Evolutionary conservation across 139 green algal genomes (phyloP).

Genomic region (Closterium sp.): DNA sequence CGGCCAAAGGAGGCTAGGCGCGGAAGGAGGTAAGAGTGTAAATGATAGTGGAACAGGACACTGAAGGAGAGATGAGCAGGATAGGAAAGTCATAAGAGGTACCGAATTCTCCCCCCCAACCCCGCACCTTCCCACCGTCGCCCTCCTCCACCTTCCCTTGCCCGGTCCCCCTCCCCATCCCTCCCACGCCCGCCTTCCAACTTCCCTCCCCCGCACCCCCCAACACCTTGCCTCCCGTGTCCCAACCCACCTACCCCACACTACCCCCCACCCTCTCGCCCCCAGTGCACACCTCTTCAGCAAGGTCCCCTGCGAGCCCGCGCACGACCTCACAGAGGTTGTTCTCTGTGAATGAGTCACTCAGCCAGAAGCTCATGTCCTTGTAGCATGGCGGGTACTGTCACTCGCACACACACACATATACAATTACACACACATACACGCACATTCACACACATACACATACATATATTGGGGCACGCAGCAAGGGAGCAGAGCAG

Average conservation of each 20-base stretch:
- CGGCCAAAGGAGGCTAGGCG: no score
- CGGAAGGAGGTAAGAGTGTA: no score
- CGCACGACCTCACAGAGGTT: slow-evolving; percentile 96
- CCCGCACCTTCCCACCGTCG: no score
- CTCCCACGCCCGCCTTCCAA: neutral
- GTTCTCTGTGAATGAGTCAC: slow-evolving; percentile 92
- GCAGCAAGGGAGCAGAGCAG: neutral
- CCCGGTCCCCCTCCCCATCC: neutral
- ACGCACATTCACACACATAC: neutral
- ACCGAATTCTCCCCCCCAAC: no score
- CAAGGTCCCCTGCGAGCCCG: slow-evolving; percentile 63
- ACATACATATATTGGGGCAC: neutral
- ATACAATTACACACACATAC: neutral
- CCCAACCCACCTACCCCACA: no score
- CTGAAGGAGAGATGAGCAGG: no score
- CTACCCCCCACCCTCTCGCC: neutral
- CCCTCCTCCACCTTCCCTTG: neutral
- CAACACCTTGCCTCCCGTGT: neutral
- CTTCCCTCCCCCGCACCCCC: neutral
- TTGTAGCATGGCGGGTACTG: slow-evolving; percentile 92
- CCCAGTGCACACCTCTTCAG: slow-evolving; percentile 43
- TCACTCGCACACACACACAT: no score
- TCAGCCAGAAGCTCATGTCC: slow-evolving; percentile 97
- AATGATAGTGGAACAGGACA: no score
- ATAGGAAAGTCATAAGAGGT: no score